A percentile compares a stretch with the other conserved stretches of the same genome.
Evolutionary conservation across 495 filamentous ascomycete genomes (phyloP).

Genomic region (Penicillium ochrochloron): DNA sequence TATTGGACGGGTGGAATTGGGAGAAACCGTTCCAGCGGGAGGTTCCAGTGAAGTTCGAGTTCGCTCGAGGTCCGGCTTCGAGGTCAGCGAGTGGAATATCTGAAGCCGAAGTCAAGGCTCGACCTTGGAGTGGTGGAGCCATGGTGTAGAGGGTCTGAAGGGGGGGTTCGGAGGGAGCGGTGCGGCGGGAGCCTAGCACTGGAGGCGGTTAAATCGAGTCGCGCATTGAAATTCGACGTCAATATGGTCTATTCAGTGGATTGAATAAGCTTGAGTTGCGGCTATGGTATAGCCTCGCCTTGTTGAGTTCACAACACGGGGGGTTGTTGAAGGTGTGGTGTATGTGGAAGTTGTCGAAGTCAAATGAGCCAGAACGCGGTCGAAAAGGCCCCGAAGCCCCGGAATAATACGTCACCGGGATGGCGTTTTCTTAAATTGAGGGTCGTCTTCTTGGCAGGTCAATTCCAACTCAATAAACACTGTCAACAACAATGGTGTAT

Average conservation of each 20-base stretch:
- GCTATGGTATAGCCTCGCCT: background rate
- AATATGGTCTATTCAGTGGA: background rate
- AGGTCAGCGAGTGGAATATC: conserved; percentile 41
- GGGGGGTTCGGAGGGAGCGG: background rate
- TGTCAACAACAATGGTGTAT: too few relatives aligned
- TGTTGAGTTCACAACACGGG: background rate
- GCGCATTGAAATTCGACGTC: background rate
- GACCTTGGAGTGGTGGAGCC: conserved; percentile 19
- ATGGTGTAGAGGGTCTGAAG: conserved; percentile 15
- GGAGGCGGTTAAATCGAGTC: background rate
- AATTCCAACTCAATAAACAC: too few relatives aligned
- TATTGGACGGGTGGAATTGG: conserved; percentile 36
- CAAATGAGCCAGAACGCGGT: conserved; percentile 7
- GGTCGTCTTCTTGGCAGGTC: background rate
- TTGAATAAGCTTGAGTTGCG: background rate
- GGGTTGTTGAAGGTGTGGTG: background rate
- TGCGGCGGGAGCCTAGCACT: conserved; percentile 6
- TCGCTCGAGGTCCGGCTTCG: conserved; percentile 29
- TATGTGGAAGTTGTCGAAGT: background rate
- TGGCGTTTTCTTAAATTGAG: background rate
- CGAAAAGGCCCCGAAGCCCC: background rate
- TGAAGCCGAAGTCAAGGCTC: conserved; percentile 30
- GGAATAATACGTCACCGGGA: conserved; percentile 20
- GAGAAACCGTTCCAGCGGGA: conserved; percentile 35
- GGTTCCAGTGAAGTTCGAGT: conserved; percentile 8